These are phyloP conservation scores for Medicago lupulina DNA, from an alignment of 306 rosid species.

Conservation along the genomic window DNA sequence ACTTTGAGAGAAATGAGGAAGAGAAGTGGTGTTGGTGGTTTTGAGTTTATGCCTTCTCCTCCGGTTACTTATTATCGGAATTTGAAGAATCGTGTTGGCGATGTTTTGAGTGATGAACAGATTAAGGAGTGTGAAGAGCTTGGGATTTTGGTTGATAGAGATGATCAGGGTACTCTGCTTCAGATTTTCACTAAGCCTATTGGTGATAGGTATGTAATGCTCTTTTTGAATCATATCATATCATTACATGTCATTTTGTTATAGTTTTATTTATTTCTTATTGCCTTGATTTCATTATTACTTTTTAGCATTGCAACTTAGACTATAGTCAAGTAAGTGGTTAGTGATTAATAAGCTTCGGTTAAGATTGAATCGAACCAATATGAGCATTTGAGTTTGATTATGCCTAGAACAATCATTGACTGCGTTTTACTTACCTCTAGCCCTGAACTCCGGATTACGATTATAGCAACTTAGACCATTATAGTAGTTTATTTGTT, in stretches of 20 bases:
- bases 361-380: too few relatives aligned
- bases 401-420: too few relatives aligned
- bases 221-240: background rate
- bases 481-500: background rate
- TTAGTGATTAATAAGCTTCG: background rate
- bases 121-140: constrained; percentile 82
- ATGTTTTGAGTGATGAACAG: constrained; percentile 76
- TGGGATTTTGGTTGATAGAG: constrained; percentile 91
- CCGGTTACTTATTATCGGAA: constrained; percentile 86
- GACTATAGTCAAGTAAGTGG: background rate
- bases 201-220: constrained; percentile 73
- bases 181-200: constrained; percentile 95
- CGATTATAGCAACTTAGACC: background rate
- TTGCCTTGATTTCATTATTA: constrained; percentile 1
- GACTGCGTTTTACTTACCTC: too few relatives aligned
- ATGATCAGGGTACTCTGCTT: constrained; percentile 92
- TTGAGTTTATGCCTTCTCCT: constrained; percentile 93
- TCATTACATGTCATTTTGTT: background rate
- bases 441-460: background rate
- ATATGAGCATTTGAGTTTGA: too few relatives aligned
- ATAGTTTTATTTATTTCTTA: too few relatives aligned
- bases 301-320: background rate
- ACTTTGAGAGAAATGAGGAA: constrained; percentile 85
- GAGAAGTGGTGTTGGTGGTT: constrained; percentile 72
- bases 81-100: constrained; percentile 67